Evolutionary conservation across 2,329 filamentous ascomycete genomes (phyloP).

Genomic region (Plenodomus tracheiphilus): DNA sequence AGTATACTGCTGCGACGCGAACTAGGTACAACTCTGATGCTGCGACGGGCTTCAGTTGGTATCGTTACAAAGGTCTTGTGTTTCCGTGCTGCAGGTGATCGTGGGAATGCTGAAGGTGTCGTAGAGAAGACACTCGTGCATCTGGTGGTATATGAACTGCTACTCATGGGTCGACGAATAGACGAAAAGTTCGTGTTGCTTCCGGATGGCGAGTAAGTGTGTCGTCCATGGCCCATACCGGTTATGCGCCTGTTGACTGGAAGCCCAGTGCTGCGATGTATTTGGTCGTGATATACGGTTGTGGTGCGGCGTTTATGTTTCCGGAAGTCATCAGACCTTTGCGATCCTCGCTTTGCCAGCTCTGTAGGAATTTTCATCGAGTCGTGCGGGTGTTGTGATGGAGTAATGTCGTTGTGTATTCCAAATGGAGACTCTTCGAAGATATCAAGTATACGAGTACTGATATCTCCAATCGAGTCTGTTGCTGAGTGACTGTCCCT

Average conservation of each 20-base stretch:
- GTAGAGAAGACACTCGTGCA: slow-evolving; percentile 48
- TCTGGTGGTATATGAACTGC: slow-evolving; percentile 38
- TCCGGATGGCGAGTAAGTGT: slow-evolving; percentile 32
- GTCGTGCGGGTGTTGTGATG: slow-evolving; percentile 46
- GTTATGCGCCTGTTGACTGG: slow-evolving; percentile 37
- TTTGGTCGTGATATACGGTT: slow-evolving; percentile 29
- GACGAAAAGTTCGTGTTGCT: slow-evolving; percentile 30
- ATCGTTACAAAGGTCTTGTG: slow-evolving; percentile 30
- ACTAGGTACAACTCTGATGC: slow-evolving; percentile 45
- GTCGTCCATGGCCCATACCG: slow-evolving; percentile 36
- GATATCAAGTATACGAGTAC: slow-evolving; percentile 43
- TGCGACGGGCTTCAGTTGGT: slow-evolving; percentile 41
- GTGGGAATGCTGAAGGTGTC: slow-evolving; percentile 44
- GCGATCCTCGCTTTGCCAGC: slow-evolving; percentile 42
- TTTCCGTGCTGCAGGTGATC: slow-evolving; percentile 28
- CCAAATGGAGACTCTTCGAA: slow-evolving; percentile 47
- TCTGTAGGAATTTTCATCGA: slow-evolving; percentile 50
- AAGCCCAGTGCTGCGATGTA: slow-evolving; percentile 28
- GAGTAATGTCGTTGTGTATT: slow-evolving; percentile 32
- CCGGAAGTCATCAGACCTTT: slow-evolving; percentile 32
- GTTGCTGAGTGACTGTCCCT: slow-evolving; percentile 37
- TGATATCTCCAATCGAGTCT: slow-evolving; percentile 46
- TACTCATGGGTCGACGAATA: slow-evolving; percentile 37
- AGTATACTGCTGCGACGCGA: slow-evolving; percentile 38
- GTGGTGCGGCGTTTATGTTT: slow-evolving; percentile 30